Conservation (phyloP, 371 early-diverging fungal genomes). For the Funneliformis caledonium region DNA sequence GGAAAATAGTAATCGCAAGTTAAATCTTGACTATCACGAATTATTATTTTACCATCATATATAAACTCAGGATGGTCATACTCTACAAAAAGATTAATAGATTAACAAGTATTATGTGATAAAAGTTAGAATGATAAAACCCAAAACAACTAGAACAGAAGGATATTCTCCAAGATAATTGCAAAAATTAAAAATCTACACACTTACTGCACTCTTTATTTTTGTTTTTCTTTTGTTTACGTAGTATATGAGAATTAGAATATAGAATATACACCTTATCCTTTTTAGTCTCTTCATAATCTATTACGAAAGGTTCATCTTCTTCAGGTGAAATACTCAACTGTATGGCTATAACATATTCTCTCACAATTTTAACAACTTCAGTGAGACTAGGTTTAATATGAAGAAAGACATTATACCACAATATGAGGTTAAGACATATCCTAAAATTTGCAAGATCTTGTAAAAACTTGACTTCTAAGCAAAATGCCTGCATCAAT, state of each 20-base stretch:
- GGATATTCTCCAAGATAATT: no score
- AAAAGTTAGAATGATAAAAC: conserved; percentile 9
- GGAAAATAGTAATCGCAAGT: conserved; percentile 1
- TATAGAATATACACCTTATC: conserved; percentile 7
- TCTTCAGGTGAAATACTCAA: conserved; percentile 9
- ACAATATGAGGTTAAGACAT: background rate
- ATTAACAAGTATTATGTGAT: conserved; percentile 1
- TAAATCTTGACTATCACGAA: background rate
- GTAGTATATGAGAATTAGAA: background rate
- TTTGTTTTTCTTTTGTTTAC: no score
- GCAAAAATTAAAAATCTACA: background rate
- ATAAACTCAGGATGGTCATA: background rate
- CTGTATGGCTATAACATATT: background rate
- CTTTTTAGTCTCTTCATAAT: background rate
- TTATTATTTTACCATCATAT: background rate
- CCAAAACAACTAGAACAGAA: background rate
- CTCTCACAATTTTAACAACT: conserved; percentile 16
- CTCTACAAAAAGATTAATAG: conserved; percentile 9
- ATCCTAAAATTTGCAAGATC: background rate
- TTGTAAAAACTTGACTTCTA: conserved; percentile 16
- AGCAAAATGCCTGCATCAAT: background rate
- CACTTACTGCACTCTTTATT: background rate
- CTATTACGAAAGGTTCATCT: conserved; percentile 10
- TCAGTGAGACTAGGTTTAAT: conserved; percentile 7
- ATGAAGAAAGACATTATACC: conserved; percentile 3